Evolutionary conservation across 2,329 filamentous ascomycete genomes (phyloP), one percentile per base, ranked within the genome.

Genomic region (Paraphoma sp.): DNA sequence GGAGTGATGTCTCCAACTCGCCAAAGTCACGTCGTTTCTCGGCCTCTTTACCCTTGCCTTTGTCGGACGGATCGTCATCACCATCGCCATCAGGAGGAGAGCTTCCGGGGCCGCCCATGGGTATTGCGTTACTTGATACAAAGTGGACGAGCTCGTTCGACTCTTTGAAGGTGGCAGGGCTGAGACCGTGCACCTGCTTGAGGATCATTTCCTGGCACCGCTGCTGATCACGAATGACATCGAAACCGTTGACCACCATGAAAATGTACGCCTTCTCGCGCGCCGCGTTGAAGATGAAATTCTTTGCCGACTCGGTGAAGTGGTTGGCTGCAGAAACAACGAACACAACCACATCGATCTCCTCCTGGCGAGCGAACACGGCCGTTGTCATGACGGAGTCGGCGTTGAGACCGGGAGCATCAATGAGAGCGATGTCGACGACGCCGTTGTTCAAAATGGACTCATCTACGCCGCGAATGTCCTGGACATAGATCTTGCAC

Each of bases 241-340:
- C 95, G 70, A 93, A 99, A 16, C 94, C 93, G 74, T 99, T 99
- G 64, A 99, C 95, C 12, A 99, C 95, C 77, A 99, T 96, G 76
- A 99, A 99, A 60, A 99, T 93, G 73, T 99, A 99, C 0, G 95
- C 94, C 79, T 99, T 99, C 73, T 99, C 95, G 41, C 94, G 88
- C 0, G 95, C 95, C 1, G 95, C 95, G 48, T 94, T 94, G 83
- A 91, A 91, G 60, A 99, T 97, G 71, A 99, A 99, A 69, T 99
- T 95, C 78, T 91, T 96, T n/a, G 95, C 93, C 0, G 95, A 97
- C 52, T 96, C 87, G 0, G 95, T 99, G 73, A 99, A 98, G 78
- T 99, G 95, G 65, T 99, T 99, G 28, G 94, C 93, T 2, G 95
- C 95, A 10, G 93, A 97, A 5, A 99, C 95, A 33, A 99, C 95